Evolutionary conservation across 2,329 filamentous ascomycete species (phyloP), one percentile per base, ranked within the genome.

Genomic region (Trichoderma harzianum): DNA sequence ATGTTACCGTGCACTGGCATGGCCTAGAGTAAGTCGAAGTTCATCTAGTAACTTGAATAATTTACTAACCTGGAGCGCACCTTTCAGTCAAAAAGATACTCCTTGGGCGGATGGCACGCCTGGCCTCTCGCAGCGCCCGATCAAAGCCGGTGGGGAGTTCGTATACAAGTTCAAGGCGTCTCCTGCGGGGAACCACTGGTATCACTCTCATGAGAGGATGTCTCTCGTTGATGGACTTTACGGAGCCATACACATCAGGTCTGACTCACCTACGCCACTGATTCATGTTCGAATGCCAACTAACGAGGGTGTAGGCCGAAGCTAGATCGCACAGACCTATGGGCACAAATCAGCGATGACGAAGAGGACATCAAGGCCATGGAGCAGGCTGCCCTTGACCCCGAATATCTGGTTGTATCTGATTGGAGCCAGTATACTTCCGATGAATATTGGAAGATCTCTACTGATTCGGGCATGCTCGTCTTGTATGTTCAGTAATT

Each of bases 61-160:
- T 39, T 57, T 1, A 1, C 51, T 67, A 21, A 67, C 12, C 14
- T 24, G 12, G 30, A 39, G 21, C 34, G 21, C 34, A n/a, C 24
- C 4, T 58, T 36, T 28, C 34, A 67, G 64, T 26, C 64, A 67
- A 36, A 67, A 67, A n/a, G 79, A 80, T 24, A 89, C 87, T 0
- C 86, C 87, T 0, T 90, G 88, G 88, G 86, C 87, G 0, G 89
- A 91, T 72, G 89, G 89, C 43, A 85, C 88, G 0, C 86, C 88
- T 1, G 88, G 88, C 2, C 77, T 90, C 2, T 83, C 85, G 0
- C 88, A 91, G 74, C 80, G 80, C 3, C 80, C 84, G 3, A 89
- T 91, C 71, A 75, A 79, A n/a, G 83, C 87, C 1, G 84, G 84
- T 2, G 75, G 77, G 3, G 82, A 78, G 28, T 91, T 86, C 74